These are phyloP conservation scores for Penicillium atrosanguineum DNA, from an alignment of 495 filamentous ascomycete species.

Conservation along the genomic window DNA sequence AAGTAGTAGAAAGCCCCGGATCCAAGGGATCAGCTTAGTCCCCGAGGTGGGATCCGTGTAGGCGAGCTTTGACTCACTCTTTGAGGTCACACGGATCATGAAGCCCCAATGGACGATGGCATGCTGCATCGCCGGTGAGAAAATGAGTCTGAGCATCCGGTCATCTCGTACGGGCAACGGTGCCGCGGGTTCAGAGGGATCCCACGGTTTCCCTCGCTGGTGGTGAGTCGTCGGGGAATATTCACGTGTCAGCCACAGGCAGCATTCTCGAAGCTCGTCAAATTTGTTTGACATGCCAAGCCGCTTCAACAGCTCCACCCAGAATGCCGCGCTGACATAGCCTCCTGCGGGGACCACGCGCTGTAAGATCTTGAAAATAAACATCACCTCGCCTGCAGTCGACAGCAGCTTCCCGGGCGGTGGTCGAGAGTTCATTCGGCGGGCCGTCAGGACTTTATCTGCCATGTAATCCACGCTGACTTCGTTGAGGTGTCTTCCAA, in stretches of 20 bases:
- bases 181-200: background rate
- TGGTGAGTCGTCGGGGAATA: constrained; percentile 20
- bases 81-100: constrained; percentile 30
- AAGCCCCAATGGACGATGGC: constrained; percentile 63
- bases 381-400: constrained; percentile 28
- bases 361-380: constrained; percentile 35
- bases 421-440: constrained; percentile 28
- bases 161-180: constrained; percentile 5
- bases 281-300: constrained; percentile 37
- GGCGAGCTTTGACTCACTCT: constrained; percentile 11
- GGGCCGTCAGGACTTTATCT: constrained; percentile 29
- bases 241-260: constrained; percentile 41
- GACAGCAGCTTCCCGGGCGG: constrained; percentile 12
- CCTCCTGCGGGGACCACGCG: constrained; percentile 31
- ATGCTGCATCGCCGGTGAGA: constrained; percentile 43
- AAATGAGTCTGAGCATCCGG: constrained; percentile 41
- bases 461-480: constrained; percentile 40
- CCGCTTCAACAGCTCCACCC: constrained; percentile 44
- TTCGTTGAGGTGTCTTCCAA: constrained; percentile 21
- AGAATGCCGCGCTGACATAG: constrained; percentile 32
- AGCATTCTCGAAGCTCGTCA: constrained; percentile 37
- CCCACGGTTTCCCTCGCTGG: background rate
- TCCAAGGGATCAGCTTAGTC: constrained; percentile 37
- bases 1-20: constrained; percentile 52
- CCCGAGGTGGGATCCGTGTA: constrained; percentile 7